Evolutionary conservation across 345 rosid species (phyloP), one percentile per base, ranked within the genome.

Genomic region (Populus alba): DNA sequence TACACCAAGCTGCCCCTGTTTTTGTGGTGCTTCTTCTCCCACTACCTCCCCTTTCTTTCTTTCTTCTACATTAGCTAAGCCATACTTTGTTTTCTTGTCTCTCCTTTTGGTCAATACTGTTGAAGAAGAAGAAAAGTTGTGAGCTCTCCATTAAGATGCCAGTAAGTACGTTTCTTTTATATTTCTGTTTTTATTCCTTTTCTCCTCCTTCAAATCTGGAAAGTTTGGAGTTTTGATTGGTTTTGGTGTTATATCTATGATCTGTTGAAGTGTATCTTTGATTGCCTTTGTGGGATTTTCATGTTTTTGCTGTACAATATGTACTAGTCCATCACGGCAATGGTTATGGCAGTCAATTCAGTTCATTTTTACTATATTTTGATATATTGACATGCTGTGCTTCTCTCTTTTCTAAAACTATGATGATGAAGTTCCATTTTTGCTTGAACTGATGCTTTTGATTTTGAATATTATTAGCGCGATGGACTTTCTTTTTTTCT

Each of bases 111-210:
- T 77, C 23, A 47, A 77, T 68, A 68, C 75, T 61, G 37, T 29
- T 22, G 35, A 38, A 38, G 41, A 51, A 47, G 83, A 81, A 31
- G 33, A 31, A 31, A 31, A 86, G 85, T 84, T 74, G 79, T 84
- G 85, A 88, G 63, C 63, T 45, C 87, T 79, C 41, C 86, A 91
- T 84, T 97, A 92, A 91, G 97, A 91, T 93, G 97, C 99, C 93
- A 92, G 99, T 95, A 95, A 95, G 99, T 95, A 95, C 93, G 99
- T 93, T 57, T 25, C 15, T 72, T 45, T 59, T 68, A 31, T 39
- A 25, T 22, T 68, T 81, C 77, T 80, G 80, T 80, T 85, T 71
- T 80, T 67, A 53, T 55, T 74, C n/a, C 22, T 51, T 6, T 78
- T 3, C 15, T 47, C 53, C 41, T 31, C 51, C 71, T 38, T 74